Conservation (phyloP, 106 monocot genomes). For the Platanthera zijinensis region DNA sequence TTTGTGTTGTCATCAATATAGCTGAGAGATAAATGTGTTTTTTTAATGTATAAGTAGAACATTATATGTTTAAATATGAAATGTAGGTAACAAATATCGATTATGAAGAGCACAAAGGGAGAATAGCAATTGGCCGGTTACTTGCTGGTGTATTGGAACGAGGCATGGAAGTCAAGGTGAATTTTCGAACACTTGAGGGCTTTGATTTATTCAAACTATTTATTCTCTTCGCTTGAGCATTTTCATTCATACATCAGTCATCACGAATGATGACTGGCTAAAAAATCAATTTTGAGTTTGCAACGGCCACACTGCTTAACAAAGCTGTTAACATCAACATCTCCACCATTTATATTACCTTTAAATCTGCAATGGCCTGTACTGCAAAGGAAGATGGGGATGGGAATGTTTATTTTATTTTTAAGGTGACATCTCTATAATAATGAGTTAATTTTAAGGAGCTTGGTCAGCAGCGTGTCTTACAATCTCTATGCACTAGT, state of each 20-base stretch:
- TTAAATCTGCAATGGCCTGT: neutral
- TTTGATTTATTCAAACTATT: neutral
- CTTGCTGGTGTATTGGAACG: slow-evolving; percentile 68
- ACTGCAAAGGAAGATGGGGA: neutral
- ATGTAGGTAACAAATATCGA: slow-evolving; percentile 84
- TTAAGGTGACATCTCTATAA: neutral
- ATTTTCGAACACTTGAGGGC: neutral
- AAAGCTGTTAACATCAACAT: neutral
- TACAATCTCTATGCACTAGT: neutral
- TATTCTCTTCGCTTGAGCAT: neutral
- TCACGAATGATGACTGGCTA: neutral
- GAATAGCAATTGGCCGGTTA: slow-evolving; percentile 92
- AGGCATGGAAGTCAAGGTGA: slow-evolving; percentile 94
- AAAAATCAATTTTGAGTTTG: neutral
- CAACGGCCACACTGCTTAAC: neutral
- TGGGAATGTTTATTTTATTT: neutral
- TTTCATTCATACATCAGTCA: neutral
- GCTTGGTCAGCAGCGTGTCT: too few relatives aligned
- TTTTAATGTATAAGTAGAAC: neutral
- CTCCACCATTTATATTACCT: neutral
- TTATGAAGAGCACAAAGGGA: slow-evolving; percentile 96
- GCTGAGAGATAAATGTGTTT: neutral
- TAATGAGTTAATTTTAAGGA: neutral
- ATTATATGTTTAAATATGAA: slow-evolving; percentile 3
- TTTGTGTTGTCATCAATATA: neutral